Conservation (phyloP, 2,329 filamentous ascomycete species). For the Pseudogymnoascus sp. region DNA sequence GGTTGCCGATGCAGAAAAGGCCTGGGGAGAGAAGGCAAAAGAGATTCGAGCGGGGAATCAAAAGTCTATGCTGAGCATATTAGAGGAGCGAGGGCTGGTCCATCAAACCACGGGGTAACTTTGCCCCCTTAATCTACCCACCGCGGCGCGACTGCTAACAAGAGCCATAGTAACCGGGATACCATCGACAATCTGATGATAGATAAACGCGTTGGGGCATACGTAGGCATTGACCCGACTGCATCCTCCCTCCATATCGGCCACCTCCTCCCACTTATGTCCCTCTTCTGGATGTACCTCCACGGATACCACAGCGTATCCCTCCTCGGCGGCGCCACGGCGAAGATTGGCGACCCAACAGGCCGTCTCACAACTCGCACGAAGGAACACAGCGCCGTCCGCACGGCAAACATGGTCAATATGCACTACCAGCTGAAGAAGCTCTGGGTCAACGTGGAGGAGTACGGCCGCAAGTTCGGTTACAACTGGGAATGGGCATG, state of each 20-base stretch:
- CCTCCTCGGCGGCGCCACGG: constrained; percentile 66
- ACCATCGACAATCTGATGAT: constrained; percentile 56
- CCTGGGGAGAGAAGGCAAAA: constrained; percentile 41
- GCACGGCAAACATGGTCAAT: constrained; percentile 56
- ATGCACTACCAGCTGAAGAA: constrained; percentile 62
- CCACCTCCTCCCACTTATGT: constrained; percentile 74
- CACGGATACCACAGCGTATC: constrained; percentile 61
- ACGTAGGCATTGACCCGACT: constrained; percentile 77
- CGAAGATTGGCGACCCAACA: constrained; percentile 70
- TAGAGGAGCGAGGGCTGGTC: constrained; percentile 65
- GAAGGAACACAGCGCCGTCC: constrained; percentile 40
- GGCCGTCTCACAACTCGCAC: constrained; percentile 56
- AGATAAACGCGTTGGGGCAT: constrained; percentile 59
- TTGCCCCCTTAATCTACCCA: not conserved
- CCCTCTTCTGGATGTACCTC: constrained; percentile 75
- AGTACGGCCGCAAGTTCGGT: constrained; percentile 55
- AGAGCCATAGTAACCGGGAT: constrained; percentile 29
- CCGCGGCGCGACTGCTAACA: constrained; percentile 10
- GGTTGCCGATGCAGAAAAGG: constrained; percentile 22
- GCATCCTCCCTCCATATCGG: constrained; percentile 72
- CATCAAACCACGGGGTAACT: constrained; percentile 67
- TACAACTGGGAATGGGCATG: constrained; percentile 59
- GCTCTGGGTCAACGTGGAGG: constrained; percentile 67
- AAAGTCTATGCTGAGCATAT: constrained; percentile 50
- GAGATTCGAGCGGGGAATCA: constrained; percentile 42